These are phyloP conservation scores for Monosporascus sp. DNA, from an alignment of 2,329 filamentous ascomycete genomes.

Conservation along the genomic window DNA sequence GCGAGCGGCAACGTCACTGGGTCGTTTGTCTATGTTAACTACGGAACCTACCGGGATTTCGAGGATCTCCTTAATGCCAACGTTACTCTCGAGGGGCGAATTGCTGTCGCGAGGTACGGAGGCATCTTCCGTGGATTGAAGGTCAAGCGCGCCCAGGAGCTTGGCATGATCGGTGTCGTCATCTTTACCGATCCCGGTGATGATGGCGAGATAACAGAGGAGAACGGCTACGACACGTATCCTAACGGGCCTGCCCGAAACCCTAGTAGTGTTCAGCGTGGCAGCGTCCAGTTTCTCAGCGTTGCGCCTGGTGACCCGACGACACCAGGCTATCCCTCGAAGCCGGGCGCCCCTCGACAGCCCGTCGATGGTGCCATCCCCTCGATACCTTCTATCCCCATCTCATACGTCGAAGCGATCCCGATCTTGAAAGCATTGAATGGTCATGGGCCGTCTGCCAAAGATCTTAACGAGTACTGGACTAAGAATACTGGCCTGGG, in stretches of 20 bases:
- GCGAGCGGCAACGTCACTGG: slow-evolving; percentile 88
- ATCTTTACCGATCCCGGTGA: slow-evolving; percentile 88
- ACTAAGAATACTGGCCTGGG: slow-evolving; percentile 62
- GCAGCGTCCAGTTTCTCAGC: slow-evolving; percentile 79
- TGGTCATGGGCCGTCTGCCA: slow-evolving; percentile 74
- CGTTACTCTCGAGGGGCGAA: slow-evolving; percentile 74
- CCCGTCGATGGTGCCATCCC: slow-evolving; percentile 68
- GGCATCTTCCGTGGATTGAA: slow-evolving; percentile 85
- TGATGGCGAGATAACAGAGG: slow-evolving; percentile 75
- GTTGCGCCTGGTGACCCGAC: slow-evolving; percentile 71
- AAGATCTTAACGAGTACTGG: slow-evolving; percentile 71
- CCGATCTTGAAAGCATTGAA: slow-evolving; percentile 89
- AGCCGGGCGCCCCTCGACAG: slow-evolving; percentile 76
- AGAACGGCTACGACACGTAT: slow-evolving; percentile 74
- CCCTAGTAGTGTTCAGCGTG: slow-evolving; percentile 83
- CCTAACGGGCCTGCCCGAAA: slow-evolving; percentile 83
- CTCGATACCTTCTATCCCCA: slow-evolving; percentile 83
- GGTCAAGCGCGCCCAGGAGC: slow-evolving; percentile 84
- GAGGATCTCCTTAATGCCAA: slow-evolving; percentile 74
- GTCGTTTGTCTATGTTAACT: slow-evolving; percentile 84
- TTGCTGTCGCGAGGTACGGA: slow-evolving; percentile 83
- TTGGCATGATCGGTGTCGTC: slow-evolving; percentile 81
- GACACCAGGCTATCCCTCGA: slow-evolving; percentile 89
- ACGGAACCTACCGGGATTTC: slow-evolving; percentile 81
- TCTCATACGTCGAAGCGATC: slow-evolving; percentile 82